Base-by-base conservation (phyloP, 2,329 filamentous ascomycete genomes). In the Diaporthe sp. region DNA sequence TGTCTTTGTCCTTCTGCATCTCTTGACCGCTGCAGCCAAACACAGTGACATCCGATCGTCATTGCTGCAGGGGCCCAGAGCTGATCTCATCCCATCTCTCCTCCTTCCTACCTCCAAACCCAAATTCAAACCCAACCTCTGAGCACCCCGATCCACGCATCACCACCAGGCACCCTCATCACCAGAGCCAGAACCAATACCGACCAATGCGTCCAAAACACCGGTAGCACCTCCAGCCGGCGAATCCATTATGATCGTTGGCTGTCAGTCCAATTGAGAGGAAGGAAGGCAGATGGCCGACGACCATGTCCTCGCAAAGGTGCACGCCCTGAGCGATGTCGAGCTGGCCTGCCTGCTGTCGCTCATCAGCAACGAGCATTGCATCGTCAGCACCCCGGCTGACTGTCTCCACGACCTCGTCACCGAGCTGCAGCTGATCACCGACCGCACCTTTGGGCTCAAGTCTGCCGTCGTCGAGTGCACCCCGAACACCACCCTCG, bases 271-370 rank as follows among this genome's bases (percentile, higher is more conserved):
- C 20, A 53, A 37, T 31, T 55, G 57, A 65, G 42, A 37, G 63
- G 73, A 72, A 58, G 72, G 42, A 76, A 77, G 77, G 79, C 80
- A 82, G 81, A 94, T 94, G 92, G 91, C 90, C 83, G 87, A 90
- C 85, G 87, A 90, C 81, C 84, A 85, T 74, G 87, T 95, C 77
- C 86, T 93, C 77, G 87, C 90, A 78, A 93, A 93, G 83, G 90
- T 97, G 80, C 94, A 96, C 81, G 90, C 91, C 79, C 88, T 98
- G 78, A 94, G 93, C 81, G 96, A 98, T 85, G 89, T 98, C 55
- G 96, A 98, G 85, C 91, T 98, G 76, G 97, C 96, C 34, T 86
- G 94, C 20, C 89, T 98, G 55, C 90, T 98, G 70, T 96, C 94
- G 82, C 90, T 98, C 71, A 89, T 95, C 77, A 92, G 93, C 76